Evolutionary conservation across 1,284 basidiomycete species (phyloP).

Genomic region (Fistulinella staudtii): DNA sequence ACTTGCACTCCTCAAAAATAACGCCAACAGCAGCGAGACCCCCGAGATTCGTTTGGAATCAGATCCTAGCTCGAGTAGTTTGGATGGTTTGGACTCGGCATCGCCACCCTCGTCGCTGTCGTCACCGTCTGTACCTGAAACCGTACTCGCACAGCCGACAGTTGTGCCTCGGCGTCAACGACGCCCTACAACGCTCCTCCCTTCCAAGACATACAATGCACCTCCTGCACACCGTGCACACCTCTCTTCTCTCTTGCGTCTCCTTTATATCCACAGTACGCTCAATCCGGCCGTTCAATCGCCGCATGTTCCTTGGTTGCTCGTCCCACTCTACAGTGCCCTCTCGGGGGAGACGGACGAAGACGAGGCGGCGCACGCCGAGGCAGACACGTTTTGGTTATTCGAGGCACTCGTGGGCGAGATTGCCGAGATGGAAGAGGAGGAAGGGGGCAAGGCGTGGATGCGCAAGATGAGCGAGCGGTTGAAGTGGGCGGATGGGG

Average conservation of each 20-base stretch:
- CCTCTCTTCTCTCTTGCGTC: conserved; percentile 60
- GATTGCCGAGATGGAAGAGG: conserved; percentile 66
- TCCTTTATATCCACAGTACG: conserved; percentile 68
- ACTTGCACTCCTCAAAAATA: conserved; percentile 42
- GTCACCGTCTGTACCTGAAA: too few relatives aligned
- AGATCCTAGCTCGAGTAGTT: conserved; percentile 22
- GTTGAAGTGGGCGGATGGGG: conserved; percentile 60
- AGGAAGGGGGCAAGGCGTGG: conserved; percentile 58
- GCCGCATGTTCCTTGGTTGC: conserved; percentile 60
- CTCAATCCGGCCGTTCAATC: conserved; percentile 70
- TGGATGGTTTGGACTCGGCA: conserved; percentile 24
- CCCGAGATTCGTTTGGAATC: conserved; percentile 57
- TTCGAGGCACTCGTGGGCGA: conserved; percentile 72
- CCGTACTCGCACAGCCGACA: too few relatives aligned
- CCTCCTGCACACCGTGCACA: conserved; percentile 55
- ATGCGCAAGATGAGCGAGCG: conserved; percentile 60
- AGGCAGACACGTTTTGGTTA: conserved; percentile 79
- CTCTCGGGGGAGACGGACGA: conserved; percentile 58
- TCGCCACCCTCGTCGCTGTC: conserved; percentile 7
- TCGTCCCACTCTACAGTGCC: conserved; percentile 65
- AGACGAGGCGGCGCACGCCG: conserved; percentile 60
- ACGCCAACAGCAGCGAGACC: conserved; percentile 26
- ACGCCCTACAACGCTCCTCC: conserved; percentile 46
- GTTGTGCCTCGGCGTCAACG: conserved; percentile 28
- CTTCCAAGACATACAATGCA: conserved; percentile 44